A percentile compares a stretch with the other conserved stretches of the same genome.
Conservation (phyloP, 2,329 filamentous ascomycete species). For the Phaeosphaeriaceae sp. region DNA sequence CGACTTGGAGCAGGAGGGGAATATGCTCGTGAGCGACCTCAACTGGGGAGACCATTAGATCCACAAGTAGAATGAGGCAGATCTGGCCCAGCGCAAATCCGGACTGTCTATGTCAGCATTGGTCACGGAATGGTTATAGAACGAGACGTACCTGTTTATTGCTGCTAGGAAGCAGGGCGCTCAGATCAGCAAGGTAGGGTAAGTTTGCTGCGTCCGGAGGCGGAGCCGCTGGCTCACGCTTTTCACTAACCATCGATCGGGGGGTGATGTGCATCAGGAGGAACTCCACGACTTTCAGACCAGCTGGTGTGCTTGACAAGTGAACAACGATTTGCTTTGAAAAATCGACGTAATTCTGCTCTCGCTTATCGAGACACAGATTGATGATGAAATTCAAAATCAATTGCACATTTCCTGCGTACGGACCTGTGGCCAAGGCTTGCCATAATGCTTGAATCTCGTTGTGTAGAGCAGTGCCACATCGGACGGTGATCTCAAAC, state of each 20-base stretch:
- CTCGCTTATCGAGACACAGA: constrained; percentile 88
- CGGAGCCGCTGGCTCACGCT: constrained; percentile 59
- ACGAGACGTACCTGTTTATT: constrained; percentile 36
- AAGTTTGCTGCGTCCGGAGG: constrained; percentile 77
- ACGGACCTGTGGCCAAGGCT: constrained; percentile 88
- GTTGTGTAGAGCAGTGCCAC: constrained; percentile 86
- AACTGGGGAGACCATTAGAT: constrained; percentile 92
- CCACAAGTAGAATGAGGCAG: constrained; percentile 90
- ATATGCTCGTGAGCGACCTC: constrained; percentile 80
- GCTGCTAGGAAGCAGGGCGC: constrained; percentile 35
- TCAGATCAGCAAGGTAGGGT: constrained; percentile 79
- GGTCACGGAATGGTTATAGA: not conserved
- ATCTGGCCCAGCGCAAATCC: constrained; percentile 93
- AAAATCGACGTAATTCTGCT: constrained; percentile 98
- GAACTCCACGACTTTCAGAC: constrained; percentile 93
- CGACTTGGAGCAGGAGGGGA: constrained; percentile 85
- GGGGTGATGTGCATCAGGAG: constrained; percentile 89
- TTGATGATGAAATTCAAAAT: constrained; percentile 97
- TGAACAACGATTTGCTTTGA: constrained; percentile 99
- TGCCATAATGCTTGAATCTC: constrained; percentile 98
- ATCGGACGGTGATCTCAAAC: constrained; percentile 94
- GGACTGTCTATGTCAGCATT: constrained; percentile 53
- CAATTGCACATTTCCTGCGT: constrained; percentile 91
- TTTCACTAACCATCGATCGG: constrained; percentile 96
- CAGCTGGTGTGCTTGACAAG: constrained; percentile 82